phyloP scores from a whole-genome alignment of 1,139 yeast genomes.

The Geotrichum histeridarum region DNA sequence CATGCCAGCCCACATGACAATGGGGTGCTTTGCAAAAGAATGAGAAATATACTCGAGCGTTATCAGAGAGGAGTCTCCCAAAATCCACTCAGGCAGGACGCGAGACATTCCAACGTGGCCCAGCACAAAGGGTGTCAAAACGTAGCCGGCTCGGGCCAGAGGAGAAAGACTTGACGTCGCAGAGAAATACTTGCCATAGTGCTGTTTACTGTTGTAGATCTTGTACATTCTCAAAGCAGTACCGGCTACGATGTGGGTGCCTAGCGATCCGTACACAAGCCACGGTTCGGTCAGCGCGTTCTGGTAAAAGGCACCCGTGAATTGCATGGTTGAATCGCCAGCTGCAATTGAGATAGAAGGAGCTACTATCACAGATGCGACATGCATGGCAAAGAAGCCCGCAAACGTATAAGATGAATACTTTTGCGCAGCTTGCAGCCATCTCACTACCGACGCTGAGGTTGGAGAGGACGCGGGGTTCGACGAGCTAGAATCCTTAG shows the following conservation, averaged over 20 bases:
- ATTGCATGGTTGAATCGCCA: slow-evolving; percentile 54
- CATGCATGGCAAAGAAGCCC: slow-evolving; percentile 56
- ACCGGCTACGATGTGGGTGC: slow-evolving; percentile 54
- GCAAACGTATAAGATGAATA: slow-evolving; percentile 59
- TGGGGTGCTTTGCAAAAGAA: slow-evolving; percentile 33
- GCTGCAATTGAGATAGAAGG: slow-evolving; percentile 49
- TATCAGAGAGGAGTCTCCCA: slow-evolving; percentile 62
- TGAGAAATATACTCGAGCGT: slow-evolving; percentile 51
- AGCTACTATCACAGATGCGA: slow-evolving; percentile 49
- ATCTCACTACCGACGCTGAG: not conserved
- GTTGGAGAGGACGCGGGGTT: not conserved
- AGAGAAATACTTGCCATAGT: slow-evolving; percentile 29
- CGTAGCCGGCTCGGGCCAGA: slow-evolving; percentile 55
- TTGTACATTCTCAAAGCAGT: slow-evolving; percentile 44
- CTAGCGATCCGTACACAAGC: slow-evolving; percentile 46
- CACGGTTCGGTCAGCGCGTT: slow-evolving; percentile 47
- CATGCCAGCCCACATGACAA: slow-evolving; percentile 31
- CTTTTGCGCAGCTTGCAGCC: slow-evolving; percentile 42
- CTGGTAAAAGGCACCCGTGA: slow-evolving; percentile 61
- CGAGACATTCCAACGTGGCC: slow-evolving; percentile 51
- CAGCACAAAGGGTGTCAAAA: slow-evolving; percentile 44
- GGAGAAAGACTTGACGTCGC: slow-evolving; percentile 43
- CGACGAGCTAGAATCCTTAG: not conserved
- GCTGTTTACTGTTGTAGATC: slow-evolving; percentile 30
- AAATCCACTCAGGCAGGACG: slow-evolving; percentile 46